Evolutionary conservation across 495 filamentous ascomycete genomes (phyloP).

Genomic region (Aspergillus sclerotiicarbonarius): DNA sequence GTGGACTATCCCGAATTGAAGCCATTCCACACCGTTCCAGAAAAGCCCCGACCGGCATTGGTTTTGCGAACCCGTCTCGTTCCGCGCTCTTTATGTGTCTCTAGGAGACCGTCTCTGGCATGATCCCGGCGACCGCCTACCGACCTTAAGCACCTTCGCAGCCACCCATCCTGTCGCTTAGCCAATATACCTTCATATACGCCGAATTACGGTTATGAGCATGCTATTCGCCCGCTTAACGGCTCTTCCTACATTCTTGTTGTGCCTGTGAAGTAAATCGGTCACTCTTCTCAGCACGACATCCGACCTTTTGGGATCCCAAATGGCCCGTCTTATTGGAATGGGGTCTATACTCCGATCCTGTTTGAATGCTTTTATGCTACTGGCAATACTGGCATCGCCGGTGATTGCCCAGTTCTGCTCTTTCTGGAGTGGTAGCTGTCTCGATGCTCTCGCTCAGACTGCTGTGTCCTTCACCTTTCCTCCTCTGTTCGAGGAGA

Average conservation of each 20-base stretch:
- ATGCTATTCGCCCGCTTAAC: constrained; percentile 23
- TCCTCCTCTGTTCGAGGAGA: constrained; percentile 37
- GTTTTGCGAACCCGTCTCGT: not conserved
- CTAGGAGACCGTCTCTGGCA: not conserved
- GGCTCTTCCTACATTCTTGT: constrained; percentile 17
- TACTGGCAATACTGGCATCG: constrained; percentile 22
- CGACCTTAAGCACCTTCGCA: not conserved
- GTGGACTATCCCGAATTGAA: no score
- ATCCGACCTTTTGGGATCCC: constrained; percentile 10
- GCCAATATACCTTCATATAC: not conserved
- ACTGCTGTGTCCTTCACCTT: constrained; percentile 37
- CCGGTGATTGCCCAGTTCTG: constrained; percentile 34
- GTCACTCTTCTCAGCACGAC: constrained; percentile 18
- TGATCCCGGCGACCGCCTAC: not conserved
- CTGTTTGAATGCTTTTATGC: constrained; percentile 19
- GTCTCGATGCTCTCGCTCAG: constrained; percentile 46
- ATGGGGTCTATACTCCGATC: constrained; percentile 17
- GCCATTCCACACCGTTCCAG: no score
- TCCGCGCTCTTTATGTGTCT: not conserved
- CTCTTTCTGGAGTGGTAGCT: constrained; percentile 39
- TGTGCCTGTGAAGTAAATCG: constrained; percentile 24
- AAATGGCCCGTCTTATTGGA: constrained; percentile 23
- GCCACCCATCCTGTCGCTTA: no score
- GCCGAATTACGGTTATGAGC: constrained; percentile 12
- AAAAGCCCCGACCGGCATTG: no score